Conservation (phyloP, 805 yeast species). For the Starmerella cellae region DNA sequence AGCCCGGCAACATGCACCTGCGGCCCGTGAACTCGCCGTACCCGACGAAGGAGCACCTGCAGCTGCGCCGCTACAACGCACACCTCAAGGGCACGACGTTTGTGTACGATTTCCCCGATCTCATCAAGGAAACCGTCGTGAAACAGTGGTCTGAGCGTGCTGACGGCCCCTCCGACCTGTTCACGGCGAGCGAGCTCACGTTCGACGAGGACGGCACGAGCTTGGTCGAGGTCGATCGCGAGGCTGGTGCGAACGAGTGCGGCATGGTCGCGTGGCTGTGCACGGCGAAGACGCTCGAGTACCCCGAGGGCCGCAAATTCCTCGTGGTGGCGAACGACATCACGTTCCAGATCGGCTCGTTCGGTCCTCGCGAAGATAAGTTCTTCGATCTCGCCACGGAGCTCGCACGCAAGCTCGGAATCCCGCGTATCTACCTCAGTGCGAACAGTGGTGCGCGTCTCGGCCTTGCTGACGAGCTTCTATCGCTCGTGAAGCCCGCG, state of each 20-base stretch:
- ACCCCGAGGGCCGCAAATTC: slow-evolving; percentile 90
- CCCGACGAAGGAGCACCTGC: slow-evolving; percentile 94
- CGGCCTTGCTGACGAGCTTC: slow-evolving; percentile 92
- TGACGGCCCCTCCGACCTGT: slow-evolving; percentile 54
- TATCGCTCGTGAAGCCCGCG: slow-evolving; percentile 78
- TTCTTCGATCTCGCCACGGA: slow-evolving; percentile 90
- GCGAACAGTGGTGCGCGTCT: slow-evolving; percentile 99
- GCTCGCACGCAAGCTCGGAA: slow-evolving; percentile 75
- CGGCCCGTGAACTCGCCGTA: slow-evolving; percentile 92
- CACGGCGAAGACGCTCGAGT: slow-evolving; percentile 87
- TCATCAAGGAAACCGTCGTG: slow-evolving; percentile 83
- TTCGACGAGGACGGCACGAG: slow-evolving; percentile 63
- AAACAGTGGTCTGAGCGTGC: slow-evolving; percentile 65
- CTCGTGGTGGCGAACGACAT: slow-evolving; percentile 92
- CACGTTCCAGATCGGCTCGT: slow-evolving; percentile 95
- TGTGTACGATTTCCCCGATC: slow-evolving; percentile 96
- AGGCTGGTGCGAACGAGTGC: slow-evolving; percentile 86
- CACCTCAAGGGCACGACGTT: slow-evolving; percentile 97
- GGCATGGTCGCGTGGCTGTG: slow-evolving; percentile 98
- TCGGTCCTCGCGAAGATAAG: slow-evolving; percentile 90
- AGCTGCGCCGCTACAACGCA: slow-evolving; percentile 97
- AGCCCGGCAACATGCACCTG: slow-evolving; percentile 94
- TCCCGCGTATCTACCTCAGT: slow-evolving; percentile 89
- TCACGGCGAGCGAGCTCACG: slow-evolving; percentile 70
- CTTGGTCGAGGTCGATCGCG: slow-evolving; percentile 80